Conservation (phyloP, 2,329 filamentous ascomycete genomes). For the Epichloe gansuensis region DNA sequence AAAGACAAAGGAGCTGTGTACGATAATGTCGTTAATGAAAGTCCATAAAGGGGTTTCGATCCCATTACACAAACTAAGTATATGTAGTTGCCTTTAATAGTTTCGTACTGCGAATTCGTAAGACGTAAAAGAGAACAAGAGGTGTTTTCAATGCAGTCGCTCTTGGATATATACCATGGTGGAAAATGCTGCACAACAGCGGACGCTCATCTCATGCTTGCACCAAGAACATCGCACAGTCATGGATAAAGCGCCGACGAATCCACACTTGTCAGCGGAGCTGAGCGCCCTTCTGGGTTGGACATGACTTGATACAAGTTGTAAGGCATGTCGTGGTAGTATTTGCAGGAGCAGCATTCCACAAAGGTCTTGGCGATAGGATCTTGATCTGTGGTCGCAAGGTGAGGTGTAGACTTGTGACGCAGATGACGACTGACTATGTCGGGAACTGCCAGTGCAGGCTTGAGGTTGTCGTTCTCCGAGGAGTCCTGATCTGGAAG, state of each 20-base stretch:
- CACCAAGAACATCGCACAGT: conserved; percentile 62
- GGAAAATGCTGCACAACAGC: conserved; percentile 57
- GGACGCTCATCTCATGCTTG: conserved; percentile 54
- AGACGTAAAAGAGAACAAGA: not conserved
- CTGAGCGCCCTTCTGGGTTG: conserved; percentile 42
- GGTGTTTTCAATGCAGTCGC: conserved; percentile 34
- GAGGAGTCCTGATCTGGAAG: conserved; percentile 3
- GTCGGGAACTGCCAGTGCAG: not conserved
- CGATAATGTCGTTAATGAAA: too few relatives aligned
- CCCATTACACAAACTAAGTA: not conserved
- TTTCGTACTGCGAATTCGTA: not conserved
- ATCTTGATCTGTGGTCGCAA: conserved; percentile 16
- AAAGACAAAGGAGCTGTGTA: too few relatives aligned
- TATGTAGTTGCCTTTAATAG: not conserved
- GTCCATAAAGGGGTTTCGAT: too few relatives aligned
- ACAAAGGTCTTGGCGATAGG: conserved; percentile 52
- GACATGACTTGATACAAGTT: conserved; percentile 54
- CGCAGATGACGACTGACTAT: conserved; percentile 4
- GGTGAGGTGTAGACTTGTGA: conserved; percentile 3
- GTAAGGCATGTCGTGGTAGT: conserved; percentile 54
- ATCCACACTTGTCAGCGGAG: conserved; percentile 34
- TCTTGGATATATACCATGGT: conserved; percentile 56
- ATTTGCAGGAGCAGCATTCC: conserved; percentile 51
- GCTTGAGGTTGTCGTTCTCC: not conserved
- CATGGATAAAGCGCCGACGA: conserved; percentile 45